Percentiles rank a stretch among this genome's conserved stretches.
Evolutionary conservation across 192 early-diverging fungal genomes (phyloP).

Genomic region (Paraglomus occultum): DNA sequence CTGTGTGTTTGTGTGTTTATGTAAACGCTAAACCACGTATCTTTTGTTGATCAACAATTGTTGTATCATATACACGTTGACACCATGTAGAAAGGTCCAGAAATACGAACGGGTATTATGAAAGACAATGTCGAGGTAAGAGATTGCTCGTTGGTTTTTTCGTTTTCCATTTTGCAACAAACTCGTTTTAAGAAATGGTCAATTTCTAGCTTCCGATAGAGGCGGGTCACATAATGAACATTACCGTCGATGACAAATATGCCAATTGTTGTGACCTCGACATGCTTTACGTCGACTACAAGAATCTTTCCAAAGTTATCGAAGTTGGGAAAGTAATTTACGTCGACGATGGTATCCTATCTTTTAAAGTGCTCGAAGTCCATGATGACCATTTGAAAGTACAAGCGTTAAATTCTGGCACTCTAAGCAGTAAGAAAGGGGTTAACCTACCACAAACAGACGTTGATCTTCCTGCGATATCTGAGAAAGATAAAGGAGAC

Average conservation of each 20-base stretch:
- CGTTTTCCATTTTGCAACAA: not conserved
- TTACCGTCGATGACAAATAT: slow-evolving; percentile 66
- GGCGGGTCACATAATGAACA: slow-evolving; percentile 76
- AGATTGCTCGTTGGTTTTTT: not conserved
- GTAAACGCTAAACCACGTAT: not conserved
- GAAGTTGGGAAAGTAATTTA: slow-evolving; percentile 73
- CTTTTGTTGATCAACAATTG: not conserved
- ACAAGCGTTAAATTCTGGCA: slow-evolving; percentile 81
- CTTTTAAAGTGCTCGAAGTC: slow-evolving; percentile 86
- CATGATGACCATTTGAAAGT: slow-evolving; percentile 58
- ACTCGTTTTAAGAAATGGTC: not conserved
- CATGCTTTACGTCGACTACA: slow-evolving; percentile 78
- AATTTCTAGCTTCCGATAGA: slow-evolving; percentile 50
- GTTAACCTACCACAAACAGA: slow-evolving; percentile 91
- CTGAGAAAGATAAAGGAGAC: slow-evolving; percentile 91
- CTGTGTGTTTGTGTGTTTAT: not conserved
- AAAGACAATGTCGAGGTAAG: slow-evolving; percentile 67
- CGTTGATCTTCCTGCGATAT: slow-evolving; percentile 94
- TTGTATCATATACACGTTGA: no score
- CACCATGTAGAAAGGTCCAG: slow-evolving; percentile 63
- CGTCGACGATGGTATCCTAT: slow-evolving; percentile 95
- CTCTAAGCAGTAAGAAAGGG: slow-evolving; percentile 89
- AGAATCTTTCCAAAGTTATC: slow-evolving; percentile 75
- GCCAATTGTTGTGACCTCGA: slow-evolving; percentile 60
- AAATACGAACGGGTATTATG: slow-evolving; percentile 85